phyloP scores from a whole-genome alignment of 352 stramenopile genomes.

The Peronospora farinosa region DNA sequence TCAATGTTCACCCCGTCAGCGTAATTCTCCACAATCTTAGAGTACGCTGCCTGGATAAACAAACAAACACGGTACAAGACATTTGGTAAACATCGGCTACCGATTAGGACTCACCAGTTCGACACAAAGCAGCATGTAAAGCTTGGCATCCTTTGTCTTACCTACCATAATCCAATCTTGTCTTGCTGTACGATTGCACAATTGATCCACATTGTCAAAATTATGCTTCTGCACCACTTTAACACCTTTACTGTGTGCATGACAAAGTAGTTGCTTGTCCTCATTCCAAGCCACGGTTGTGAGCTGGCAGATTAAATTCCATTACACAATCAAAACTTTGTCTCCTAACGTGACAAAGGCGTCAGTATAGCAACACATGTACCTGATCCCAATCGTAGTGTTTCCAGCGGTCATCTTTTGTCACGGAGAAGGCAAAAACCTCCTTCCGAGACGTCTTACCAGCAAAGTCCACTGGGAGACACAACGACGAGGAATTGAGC shows the following conservation, averaged over 20 bases:
- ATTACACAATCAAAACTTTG: background rate
- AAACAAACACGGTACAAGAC: background rate
- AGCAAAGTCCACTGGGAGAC: slow-evolving; percentile 43
- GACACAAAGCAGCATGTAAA: background rate
- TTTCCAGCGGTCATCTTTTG: slow-evolving; percentile 56
- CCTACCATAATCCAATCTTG: slow-evolving; percentile 51
- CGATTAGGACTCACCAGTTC: background rate
- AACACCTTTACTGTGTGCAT: slow-evolving; percentile 69
- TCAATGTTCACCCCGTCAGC: slow-evolving; percentile 83
- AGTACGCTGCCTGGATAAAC: slow-evolving; percentile 37
- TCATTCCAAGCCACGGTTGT: slow-evolving; percentile 83
- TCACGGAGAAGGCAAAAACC: slow-evolving; percentile 75
- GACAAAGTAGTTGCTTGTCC: slow-evolving; percentile 74
- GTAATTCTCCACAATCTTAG: slow-evolving; percentile 55
- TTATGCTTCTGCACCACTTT: slow-evolving; percentile 80
- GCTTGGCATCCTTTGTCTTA: background rate
- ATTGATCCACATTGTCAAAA: slow-evolving; percentile 55
- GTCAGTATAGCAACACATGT: too few relatives aligned
- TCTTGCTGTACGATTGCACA: slow-evolving; percentile 49
- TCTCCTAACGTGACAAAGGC: background rate
- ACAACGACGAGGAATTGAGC: slow-evolving; percentile 27
- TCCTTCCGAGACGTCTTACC: slow-evolving; percentile 34
- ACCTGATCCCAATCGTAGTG: slow-evolving; percentile 74
- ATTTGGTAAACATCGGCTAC: background rate
- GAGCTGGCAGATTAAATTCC: slow-evolving; percentile 21